Conservation (phyloP, 2,329 filamentous ascomycete genomes). For the Exophiala dermatitidis region DNA sequence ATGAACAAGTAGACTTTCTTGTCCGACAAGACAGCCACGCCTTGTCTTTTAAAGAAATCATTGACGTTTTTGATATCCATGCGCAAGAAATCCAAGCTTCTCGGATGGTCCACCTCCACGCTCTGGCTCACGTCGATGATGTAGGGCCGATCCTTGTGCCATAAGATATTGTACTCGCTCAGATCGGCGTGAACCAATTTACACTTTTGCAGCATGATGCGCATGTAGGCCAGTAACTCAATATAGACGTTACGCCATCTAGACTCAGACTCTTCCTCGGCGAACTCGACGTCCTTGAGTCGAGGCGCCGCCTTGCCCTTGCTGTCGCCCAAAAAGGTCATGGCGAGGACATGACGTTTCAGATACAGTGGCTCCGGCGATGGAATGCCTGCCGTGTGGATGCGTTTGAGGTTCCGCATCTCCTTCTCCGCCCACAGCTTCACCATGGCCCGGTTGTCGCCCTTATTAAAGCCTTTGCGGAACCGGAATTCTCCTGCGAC, state of each 20-base stretch:
- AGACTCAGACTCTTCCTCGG: constrained; percentile 56
- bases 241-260: constrained; percentile 75
- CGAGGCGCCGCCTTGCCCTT: constrained; percentile 84
- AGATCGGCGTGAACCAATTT: constrained; percentile 89
- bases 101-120: constrained; percentile 92
- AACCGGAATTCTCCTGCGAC: constrained; percentile 93
- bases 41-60: constrained; percentile 83
- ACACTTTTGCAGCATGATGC: constrained; percentile 86
- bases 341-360: constrained; percentile 89
- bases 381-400: constrained; percentile 76
- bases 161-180: constrained; percentile 96
- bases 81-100: constrained; percentile 83
- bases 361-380: constrained; percentile 85
- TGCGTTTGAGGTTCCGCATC: constrained; percentile 82
- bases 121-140: constrained; percentile 97
- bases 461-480: constrained; percentile 83
- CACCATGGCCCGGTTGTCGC: constrained; percentile 93
- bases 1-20: constrained; percentile 79
- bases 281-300: constrained; percentile 74
- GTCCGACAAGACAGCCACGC: constrained; percentile 73
- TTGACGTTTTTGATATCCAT: constrained; percentile 98
- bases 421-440: constrained; percentile 99
- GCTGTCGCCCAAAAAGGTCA: constrained; percentile 83
- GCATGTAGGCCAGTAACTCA: constrained; percentile 81
- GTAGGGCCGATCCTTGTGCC: constrained; percentile 72